Evolutionary conservation across 1,284 basidiomycete genomes (phyloP).

Genomic region (Cutaneotrichosporon sp.): DNA sequence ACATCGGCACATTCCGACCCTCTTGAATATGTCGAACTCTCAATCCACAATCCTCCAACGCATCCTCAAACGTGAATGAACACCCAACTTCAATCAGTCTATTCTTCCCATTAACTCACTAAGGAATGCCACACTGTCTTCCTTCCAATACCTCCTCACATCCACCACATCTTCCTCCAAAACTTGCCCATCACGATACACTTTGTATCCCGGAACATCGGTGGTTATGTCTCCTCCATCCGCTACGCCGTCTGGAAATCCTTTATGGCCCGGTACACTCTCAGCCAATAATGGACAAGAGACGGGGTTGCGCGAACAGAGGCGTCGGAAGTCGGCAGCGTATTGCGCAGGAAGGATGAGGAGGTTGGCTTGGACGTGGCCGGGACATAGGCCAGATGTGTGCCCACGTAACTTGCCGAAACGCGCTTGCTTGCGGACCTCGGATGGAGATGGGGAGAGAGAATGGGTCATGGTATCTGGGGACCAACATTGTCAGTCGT

Average conservation of each 20-base stretch:
- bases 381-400: slow-evolving; percentile 28
- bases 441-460: neutral
- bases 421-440: slow-evolving; percentile 13
- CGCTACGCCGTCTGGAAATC: slow-evolving; percentile 29
- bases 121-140: slow-evolving; percentile 41
- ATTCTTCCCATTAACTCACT: slow-evolving; percentile 19
- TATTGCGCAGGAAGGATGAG: slow-evolving; percentile 36
- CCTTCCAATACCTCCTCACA: slow-evolving; percentile 30
- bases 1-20: slow-evolving; percentile 39
- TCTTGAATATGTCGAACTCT: slow-evolving; percentile 34
- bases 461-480: neutral
- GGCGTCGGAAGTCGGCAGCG: slow-evolving; percentile 39
- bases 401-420: slow-evolving; percentile 5
- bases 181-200: slow-evolving; percentile 29
- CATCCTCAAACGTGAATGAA: slow-evolving; percentile 43
- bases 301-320: slow-evolving; percentile 45
- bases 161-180: slow-evolving; percentile 27
- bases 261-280: slow-evolving; percentile 29
- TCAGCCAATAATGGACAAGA: slow-evolving; percentile 43
- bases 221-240: slow-evolving; percentile 37
- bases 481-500: neutral
- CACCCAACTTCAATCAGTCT: slow-evolving; percentile 33
- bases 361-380: slow-evolving; percentile 44
- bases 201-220: slow-evolving; percentile 39
- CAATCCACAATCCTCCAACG: slow-evolving; percentile 27